Conservation (phyloP, 768 basidiomycete genomes). For the Lactarius hatsudake region DNA sequence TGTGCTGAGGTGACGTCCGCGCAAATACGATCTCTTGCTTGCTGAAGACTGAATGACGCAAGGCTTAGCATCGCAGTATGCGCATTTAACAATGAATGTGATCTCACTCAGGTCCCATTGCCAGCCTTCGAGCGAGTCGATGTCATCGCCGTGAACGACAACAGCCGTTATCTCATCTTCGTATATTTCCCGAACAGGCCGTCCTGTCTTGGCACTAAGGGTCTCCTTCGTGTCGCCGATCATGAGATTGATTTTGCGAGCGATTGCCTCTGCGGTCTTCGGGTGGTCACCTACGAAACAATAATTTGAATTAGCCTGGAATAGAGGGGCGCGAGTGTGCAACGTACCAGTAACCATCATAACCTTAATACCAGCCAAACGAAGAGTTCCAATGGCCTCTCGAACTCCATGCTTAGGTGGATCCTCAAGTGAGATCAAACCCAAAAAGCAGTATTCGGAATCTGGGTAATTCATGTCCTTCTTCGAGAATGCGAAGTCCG, state of each 20-base stretch:
- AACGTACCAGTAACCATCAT: slow-evolving; percentile 69
- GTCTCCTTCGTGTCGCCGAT: slow-evolving; percentile 64
- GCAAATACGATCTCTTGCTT: slow-evolving; percentile 73
- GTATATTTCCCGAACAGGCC: slow-evolving; percentile 55
- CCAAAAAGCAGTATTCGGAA: slow-evolving; percentile 59
- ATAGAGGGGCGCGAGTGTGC: not conserved
- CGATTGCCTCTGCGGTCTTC: slow-evolving; percentile 72
- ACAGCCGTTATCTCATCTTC: slow-evolving; percentile 67
- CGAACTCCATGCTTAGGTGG: slow-evolving; percentile 71
- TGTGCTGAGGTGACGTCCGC: slow-evolving; percentile 68
- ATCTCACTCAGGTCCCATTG: slow-evolving; percentile 69
- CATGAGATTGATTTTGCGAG: slow-evolving; percentile 68
- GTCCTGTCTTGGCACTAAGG: slow-evolving; percentile 52
- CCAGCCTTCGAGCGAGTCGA: slow-evolving; percentile 64
- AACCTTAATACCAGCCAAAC: slow-evolving; percentile 69
- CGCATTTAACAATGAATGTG: slow-evolving; percentile 14
- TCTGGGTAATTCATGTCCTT: slow-evolving; percentile 53
- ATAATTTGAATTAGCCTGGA: not conserved
- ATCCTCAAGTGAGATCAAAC: slow-evolving; percentile 65
- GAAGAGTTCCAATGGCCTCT: slow-evolving; percentile 67
- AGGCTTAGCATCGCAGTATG: not conserved
- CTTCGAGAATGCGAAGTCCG: slow-evolving; percentile 51
- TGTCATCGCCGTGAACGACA: slow-evolving; percentile 66
- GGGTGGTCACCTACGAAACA: slow-evolving; percentile 56
- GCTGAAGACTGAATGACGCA: slow-evolving; percentile 48